Percentiles rank a stretch among this genome's conserved stretches.
Evolutionary conservation across 1,284 basidiomycete genomes (phyloP).

Genomic region (Leccinum subrobustum): DNA sequence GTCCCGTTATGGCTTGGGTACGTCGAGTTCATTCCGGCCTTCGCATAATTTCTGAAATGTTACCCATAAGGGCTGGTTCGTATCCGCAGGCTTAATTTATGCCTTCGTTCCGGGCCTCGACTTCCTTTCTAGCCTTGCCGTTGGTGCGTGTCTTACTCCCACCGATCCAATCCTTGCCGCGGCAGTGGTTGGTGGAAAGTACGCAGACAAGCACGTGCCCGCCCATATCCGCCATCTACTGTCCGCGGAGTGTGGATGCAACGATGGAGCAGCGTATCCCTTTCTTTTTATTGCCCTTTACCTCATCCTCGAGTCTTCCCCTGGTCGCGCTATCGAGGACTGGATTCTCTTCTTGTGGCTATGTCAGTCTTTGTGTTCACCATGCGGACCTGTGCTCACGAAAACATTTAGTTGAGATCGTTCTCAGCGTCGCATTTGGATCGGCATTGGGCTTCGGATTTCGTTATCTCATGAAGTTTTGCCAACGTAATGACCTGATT

Average conservation of each 20-base stretch:
- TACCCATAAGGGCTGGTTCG: slow-evolving; percentile 77
- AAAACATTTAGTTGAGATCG: slow-evolving; percentile 66
- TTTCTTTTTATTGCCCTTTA: slow-evolving; percentile 95
- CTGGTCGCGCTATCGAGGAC: slow-evolving; percentile 67
- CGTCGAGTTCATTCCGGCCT: slow-evolving; percentile 30
- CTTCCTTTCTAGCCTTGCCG: slow-evolving; percentile 84
- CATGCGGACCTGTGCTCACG: slow-evolving; percentile 6
- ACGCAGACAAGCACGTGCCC: slow-evolving; percentile 98
- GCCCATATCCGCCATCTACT: slow-evolving; percentile 90
- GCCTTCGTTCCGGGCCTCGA: slow-evolving; percentile 84
- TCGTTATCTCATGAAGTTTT: slow-evolving; percentile 94
- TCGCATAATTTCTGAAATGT: slow-evolving; percentile 10
- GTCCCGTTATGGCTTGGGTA: slow-evolving; percentile 89
- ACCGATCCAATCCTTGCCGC: slow-evolving; percentile 94
- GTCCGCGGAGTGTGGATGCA: slow-evolving; percentile 91
- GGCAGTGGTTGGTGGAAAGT: slow-evolving; percentile 93
- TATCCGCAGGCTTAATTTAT: slow-evolving; percentile 87
- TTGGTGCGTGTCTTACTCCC: slow-evolving; percentile 93
- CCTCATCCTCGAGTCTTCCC: slow-evolving; percentile 67
- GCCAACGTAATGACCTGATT: slow-evolving; percentile 85
- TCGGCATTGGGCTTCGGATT: slow-evolving; percentile 79
- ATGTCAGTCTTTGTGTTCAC: slow-evolving; percentile 47
- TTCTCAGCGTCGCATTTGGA: slow-evolving; percentile 81
- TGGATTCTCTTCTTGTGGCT: slow-evolving; percentile 88
- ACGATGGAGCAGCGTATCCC: slow-evolving; percentile 95